Conservation (phyloP, 257 asterid species). For the Plectranthus barbatus region DNA sequence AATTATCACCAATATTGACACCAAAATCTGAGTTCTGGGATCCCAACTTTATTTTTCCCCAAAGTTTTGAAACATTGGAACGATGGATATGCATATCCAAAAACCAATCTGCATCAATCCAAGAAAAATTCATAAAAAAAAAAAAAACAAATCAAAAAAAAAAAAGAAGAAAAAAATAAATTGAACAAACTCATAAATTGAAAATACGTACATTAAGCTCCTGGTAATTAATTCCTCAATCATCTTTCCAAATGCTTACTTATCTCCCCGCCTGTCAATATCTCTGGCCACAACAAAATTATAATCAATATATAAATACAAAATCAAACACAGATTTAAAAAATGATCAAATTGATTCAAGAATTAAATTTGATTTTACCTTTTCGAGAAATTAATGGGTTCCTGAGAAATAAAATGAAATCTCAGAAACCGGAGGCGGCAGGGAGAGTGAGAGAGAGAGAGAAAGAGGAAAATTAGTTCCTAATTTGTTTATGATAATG, state of each 20-base stretch:
- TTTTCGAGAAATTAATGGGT: conserved; percentile 3
- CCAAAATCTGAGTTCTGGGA: conserved; percentile 83
- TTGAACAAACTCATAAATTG: too few relatives aligned
- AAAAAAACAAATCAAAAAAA: background rate
- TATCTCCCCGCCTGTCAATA: conserved; percentile 16
- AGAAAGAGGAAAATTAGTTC: background rate
- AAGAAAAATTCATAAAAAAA: background rate
- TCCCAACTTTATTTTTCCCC: conserved; percentile 60
- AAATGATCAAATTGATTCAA: conserved; percentile 13
- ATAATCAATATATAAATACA: too few relatives aligned
- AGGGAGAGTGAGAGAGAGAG: conserved; percentile 29
- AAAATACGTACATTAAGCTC: conserved; percentile 56
- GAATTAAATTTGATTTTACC: conserved; percentile 13
- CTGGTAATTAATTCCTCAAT: conserved; percentile 54
- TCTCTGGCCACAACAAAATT: background rate
- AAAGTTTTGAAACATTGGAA: conserved; percentile 73
- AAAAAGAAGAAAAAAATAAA: background rate
- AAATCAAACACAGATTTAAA: too few relatives aligned
- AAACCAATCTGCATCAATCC: conserved; percentile 45
- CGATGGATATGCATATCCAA: conserved; percentile 98
- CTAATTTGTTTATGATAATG: background rate
- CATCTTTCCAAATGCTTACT: conserved; percentile 30
- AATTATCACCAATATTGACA: conserved; percentile 82
- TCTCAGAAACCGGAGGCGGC: conserved; percentile 35
- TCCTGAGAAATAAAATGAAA: conserved; percentile 18